Conservation (phyloP, 2,329 filamentous ascomycete species). For the Dendrostoma leiphaemia region DNA sequence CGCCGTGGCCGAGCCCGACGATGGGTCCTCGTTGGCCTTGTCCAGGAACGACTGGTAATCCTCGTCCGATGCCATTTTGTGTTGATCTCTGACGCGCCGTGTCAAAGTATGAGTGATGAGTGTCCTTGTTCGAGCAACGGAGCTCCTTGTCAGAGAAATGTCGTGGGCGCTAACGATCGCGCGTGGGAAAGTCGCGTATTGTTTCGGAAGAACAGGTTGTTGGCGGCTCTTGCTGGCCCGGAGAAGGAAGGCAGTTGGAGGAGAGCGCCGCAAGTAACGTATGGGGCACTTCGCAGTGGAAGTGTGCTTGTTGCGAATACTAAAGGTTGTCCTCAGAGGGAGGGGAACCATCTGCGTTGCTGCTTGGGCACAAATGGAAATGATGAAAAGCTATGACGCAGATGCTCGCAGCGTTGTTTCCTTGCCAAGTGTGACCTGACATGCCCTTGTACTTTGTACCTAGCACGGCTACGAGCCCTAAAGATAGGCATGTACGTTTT, state of each 20-base stretch:
- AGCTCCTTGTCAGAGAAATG: background rate
- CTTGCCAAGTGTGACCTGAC: too few species aligned
- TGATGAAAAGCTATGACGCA: too few species aligned
- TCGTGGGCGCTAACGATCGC: background rate
- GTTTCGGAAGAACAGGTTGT: background rate
- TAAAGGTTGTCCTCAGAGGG: too few species aligned
- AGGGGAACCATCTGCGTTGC: too few species aligned
- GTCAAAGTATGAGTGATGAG: background rate
- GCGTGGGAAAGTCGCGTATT: background rate
- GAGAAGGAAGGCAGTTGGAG: background rate
- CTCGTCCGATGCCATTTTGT: slow-evolving; percentile 70
- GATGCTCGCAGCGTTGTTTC: too few species aligned
- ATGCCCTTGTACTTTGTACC: too few species aligned
- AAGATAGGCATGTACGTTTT: too few species aligned
- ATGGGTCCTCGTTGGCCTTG: slow-evolving; percentile 80
- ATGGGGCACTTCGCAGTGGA: too few species aligned
- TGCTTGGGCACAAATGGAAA: too few species aligned
- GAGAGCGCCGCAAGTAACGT: too few species aligned
- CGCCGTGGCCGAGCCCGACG: slow-evolving; percentile 48
- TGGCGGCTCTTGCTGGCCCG: background rate
- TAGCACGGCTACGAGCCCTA: too few species aligned
- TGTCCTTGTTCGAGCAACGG: background rate
- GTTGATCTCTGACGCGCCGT: background rate
- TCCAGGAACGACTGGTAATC: slow-evolving; percentile 83
- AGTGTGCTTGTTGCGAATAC: too few species aligned